Evolutionary conservation across 1,139 yeast genomes (phyloP), one percentile per base, ranked within the genome.

Genomic region (Suhomyces maxii): DNA sequence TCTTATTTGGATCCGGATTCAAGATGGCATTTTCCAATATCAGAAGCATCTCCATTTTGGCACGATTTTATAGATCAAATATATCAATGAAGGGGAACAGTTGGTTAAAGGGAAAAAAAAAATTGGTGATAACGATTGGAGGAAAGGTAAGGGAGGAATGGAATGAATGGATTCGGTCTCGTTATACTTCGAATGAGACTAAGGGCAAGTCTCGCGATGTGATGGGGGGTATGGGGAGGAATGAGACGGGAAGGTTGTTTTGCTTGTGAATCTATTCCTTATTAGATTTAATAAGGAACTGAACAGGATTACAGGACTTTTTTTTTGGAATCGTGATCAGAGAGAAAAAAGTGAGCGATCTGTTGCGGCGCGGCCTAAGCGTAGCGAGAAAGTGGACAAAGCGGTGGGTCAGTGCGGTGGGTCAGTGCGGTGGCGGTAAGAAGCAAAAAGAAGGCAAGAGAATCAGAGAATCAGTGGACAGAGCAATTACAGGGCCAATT

Each of bases 1-100:
- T 84, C 57, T 81, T 81, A 51, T 75, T 70, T 45, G 87, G 84
- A 67, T 89, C 85, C 14, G 75, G 79, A 59, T 76, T 79, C 57
- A 84, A 70, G 62, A 87, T 80, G 51, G 96, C 95, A 61, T 85
- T 84, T 65, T 88, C 95, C 61, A 89, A 80, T 51, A 86, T 74
- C 58, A 79, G 79, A 54, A 84, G 83, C 62, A 89, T 83, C 68
- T 88, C 89, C 85, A 83, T 83, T 40, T 40, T 49, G 46, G 34
- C 31, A 28, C 7, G 36, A 23, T 34, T 18, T 30, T 23, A 34
- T 34, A 14, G 42, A 10, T 36, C 37, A 36, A 35, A 28, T 25
- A 13, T 18, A n/a, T 33, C 8, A 23, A 12, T 7, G 18, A 35
- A 7, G 25, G 26, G 37, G 23, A 18, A 13, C 35, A 33, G 12